Evolutionary conservation across 1,284 basidiomycete genomes (phyloP), one percentile per base, ranked within the genome.

Genomic region (Sanghuangporus baumii): DNA sequence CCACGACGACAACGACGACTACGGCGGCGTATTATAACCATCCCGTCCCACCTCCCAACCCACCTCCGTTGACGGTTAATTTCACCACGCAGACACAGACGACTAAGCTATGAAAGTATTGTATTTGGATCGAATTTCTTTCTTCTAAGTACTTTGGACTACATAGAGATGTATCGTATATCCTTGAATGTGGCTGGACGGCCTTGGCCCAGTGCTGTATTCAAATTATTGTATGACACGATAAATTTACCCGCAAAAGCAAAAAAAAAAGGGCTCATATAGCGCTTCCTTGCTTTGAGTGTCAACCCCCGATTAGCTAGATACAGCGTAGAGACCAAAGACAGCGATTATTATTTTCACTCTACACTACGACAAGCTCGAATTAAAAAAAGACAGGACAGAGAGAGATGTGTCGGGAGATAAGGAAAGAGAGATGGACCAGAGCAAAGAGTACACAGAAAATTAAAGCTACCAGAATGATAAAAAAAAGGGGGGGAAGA

Each of bases 71-170:
- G 3, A 20, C 59, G 23, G 47, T 64, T 23, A n/a, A 12, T 41
- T 12, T 6, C n/a, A 55, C 48, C n/a, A 41, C 57, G 26, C 50
- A 54, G 11, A 57, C 62, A 20, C 59, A 60, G 41, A 64, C 58
- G 11, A 64, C 63, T 20, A 64, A 64, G 59, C 59, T 64, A 11
- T 64, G 55, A 60, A 18, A 31, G 20, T 23, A 2, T 23, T 37
- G 52, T 54, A 54, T n/a, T 46, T 46, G 16, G 16, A n/a, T 31
- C 26, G 26, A 31, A 4, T 31, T 31, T 31, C 5, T 31, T 31
- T 31, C 26, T 31, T 31, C 26, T 5, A 4, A 5, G 26, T 31
- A 5, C 26, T 31, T 3, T 31, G 26, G 3, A 31, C 26, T 31
- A 31, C 26, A 31, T 5, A 31, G 26, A 31, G 26, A 31, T 31